These are phyloP conservation scores for Wickerhamomyces sp. DNA, from an alignment of 1,139 yeast species.

Conservation along the genomic window DNA sequence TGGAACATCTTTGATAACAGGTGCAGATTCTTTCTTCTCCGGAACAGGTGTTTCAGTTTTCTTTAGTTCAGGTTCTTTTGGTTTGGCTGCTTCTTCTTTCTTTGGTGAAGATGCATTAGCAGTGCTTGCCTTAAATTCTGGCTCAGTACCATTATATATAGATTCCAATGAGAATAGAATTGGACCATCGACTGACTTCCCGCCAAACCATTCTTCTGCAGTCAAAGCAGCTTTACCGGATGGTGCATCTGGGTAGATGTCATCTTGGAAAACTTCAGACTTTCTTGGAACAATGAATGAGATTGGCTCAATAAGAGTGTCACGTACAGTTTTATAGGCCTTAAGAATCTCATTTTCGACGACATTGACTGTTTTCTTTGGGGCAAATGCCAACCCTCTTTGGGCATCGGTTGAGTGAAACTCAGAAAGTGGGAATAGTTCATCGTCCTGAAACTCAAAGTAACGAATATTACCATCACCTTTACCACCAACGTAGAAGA, in stretches of 20 bases:
- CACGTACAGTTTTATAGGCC: constrained; percentile 81
- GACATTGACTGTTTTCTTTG: constrained; percentile 74
- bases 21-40: neutral
- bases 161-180: constrained; percentile 70
- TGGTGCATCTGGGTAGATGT: constrained; percentile 89
- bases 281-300: constrained; percentile 92
- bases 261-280: constrained; percentile 87
- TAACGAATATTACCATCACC: constrained; percentile 98
- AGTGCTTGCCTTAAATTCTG: constrained; percentile 36
- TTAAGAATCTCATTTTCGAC: constrained; percentile 80
- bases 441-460: constrained; percentile 81
- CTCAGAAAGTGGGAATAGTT: constrained; percentile 76
- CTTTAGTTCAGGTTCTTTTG: constrained; percentile 14
- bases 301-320: constrained; percentile 77
- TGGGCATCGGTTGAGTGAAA: constrained; percentile 88
- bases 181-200: constrained; percentile 81
- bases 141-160: constrained; percentile 66
- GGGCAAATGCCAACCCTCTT: constrained; percentile 90
- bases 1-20: neutral
- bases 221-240: constrained; percentile 71
- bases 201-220: constrained; percentile 75
- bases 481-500: constrained; percentile 89
- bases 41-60: constrained; percentile 5
- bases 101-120: constrained; percentile 29
- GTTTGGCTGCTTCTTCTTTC: constrained; percentile 16